Evolutionary conservation across 805 yeast species (phyloP).

Genomic region (Candida pseudoglaebosa): DNA sequence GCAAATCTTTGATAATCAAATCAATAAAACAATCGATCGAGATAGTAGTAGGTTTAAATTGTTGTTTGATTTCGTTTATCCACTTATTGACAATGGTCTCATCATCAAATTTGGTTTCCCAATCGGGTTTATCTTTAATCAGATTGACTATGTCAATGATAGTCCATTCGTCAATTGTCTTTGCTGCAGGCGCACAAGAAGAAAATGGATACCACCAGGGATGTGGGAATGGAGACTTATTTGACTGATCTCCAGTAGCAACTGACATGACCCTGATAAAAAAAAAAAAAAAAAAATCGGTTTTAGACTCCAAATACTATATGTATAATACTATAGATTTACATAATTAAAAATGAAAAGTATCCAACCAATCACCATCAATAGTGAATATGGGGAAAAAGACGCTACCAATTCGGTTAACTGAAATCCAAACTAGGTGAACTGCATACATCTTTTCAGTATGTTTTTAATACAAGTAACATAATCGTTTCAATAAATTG

Average conservation of each 20-base stretch:
- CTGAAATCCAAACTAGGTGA: no score
- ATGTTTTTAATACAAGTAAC: no score
- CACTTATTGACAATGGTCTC: conserved; percentile 15
- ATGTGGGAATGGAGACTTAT: conserved; percentile 13
- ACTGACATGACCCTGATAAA: background rate
- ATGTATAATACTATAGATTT: no score
- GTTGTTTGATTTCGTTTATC: conserved; percentile 15
- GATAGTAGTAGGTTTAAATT: no score
- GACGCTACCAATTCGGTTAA: no score
- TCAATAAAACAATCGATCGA: conserved; percentile 17
- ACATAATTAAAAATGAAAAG: no score
- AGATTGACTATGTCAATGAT: conserved; percentile 14
- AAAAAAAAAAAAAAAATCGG: no score
- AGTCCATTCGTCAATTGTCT: conserved; percentile 14
- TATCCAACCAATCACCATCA: no score
- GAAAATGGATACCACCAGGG: conserved; percentile 15
- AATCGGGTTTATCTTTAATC: conserved; percentile 16
- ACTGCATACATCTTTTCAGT: no score
- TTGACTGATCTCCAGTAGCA: background rate
- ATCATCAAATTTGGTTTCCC: conserved; percentile 17
- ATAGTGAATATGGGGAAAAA: no score
- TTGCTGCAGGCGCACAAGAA: conserved; percentile 11
- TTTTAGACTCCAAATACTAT: no score
- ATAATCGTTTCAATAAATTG: no score
- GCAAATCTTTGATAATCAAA: conserved; percentile 26